Evolutionary conservation across 768 basidiomycete genomes (phyloP).

Genomic region (Kwoniella europaea): DNA sequence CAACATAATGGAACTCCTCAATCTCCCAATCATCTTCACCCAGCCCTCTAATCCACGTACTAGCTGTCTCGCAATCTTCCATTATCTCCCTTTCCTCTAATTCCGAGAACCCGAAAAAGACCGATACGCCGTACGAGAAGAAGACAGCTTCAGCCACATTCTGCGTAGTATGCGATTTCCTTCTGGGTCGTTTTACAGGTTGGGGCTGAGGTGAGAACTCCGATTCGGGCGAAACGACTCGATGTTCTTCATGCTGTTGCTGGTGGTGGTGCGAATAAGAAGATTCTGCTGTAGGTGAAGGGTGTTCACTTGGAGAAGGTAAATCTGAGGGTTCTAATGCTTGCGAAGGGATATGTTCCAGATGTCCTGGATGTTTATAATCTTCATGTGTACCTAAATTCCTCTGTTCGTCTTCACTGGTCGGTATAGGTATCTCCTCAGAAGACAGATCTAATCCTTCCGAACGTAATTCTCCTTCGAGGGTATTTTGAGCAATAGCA

Average conservation of each 20-base stretch:
- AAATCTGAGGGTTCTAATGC: constrained; percentile 44
- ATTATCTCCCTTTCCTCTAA: constrained; percentile 78
- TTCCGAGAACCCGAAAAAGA: constrained; percentile 87
- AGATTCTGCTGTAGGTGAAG: constrained; percentile 1
- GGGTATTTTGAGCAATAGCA: constrained; percentile 14
- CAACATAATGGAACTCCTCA: constrained; percentile 88
- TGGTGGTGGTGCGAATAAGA: not conserved
- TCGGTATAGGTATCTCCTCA: not conserved
- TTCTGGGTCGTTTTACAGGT: constrained; percentile 62
- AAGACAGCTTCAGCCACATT: constrained; percentile 60
- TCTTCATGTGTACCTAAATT: constrained; percentile 36
- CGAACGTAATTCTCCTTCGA: constrained; percentile 16
- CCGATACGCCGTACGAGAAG: constrained; percentile 77
- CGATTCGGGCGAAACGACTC: not conserved
- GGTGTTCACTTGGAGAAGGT: constrained; percentile 5
- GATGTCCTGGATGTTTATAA: constrained; percentile 36
- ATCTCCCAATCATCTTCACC: constrained; percentile 81
- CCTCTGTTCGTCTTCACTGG: not conserved
- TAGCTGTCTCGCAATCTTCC: constrained; percentile 78
- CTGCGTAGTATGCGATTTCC: constrained; percentile 36
- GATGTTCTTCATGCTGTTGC: not conserved
- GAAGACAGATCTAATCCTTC: constrained; percentile 13
- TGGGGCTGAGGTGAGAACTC: constrained; percentile 6
- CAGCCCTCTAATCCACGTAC: constrained; percentile 68
- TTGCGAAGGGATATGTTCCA: constrained; percentile 43